Conservation (phyloP, 805 yeast species). For the Candida oleophila region DNA sequence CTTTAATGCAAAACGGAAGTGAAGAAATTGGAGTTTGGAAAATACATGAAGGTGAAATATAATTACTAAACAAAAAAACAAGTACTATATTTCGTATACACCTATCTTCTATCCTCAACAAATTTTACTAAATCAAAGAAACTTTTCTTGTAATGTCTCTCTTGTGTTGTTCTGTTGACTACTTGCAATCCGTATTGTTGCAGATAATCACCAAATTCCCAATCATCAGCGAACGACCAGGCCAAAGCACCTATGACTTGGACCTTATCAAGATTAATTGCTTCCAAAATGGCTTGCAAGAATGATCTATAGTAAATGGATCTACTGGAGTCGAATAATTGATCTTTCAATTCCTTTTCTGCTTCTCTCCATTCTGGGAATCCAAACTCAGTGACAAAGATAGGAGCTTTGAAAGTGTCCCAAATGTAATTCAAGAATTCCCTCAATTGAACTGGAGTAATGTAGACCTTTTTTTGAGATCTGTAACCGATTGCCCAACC, state of each 20-base stretch:
- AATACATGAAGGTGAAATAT: too few relatives aligned
- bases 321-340: slow-evolving; percentile 24
- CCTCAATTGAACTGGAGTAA: slow-evolving; percentile 21
- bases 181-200: slow-evolving; percentile 24
- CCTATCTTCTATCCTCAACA: slow-evolving; percentile 11
- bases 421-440: slow-evolving; percentile 24
- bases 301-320: slow-evolving; percentile 28
- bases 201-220: slow-evolving; percentile 29
- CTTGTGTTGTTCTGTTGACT: slow-evolving; percentile 25
- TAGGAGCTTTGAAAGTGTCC: slow-evolving; percentile 22
- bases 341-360: slow-evolving; percentile 23
- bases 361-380: slow-evolving; percentile 30
- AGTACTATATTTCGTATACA: neutral
- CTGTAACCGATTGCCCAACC: slow-evolving; percentile 22
- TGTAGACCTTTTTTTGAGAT: slow-evolving; percentile 20
- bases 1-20: too few relatives aligned
- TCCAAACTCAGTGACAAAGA: slow-evolving; percentile 32
- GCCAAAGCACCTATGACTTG: slow-evolving; percentile 28
- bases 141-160: slow-evolving; percentile 22
- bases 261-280: slow-evolving; percentile 22
- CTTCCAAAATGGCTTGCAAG: slow-evolving; percentile 23
- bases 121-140: slow-evolving; percentile 14
- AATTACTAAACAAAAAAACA: neutral
- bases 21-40: too few relatives aligned
- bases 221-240: slow-evolving; percentile 34